Evolutionary conservation across 2,329 filamentous ascomycete species (phyloP).

Genomic region (Nemania serpens): DNA sequence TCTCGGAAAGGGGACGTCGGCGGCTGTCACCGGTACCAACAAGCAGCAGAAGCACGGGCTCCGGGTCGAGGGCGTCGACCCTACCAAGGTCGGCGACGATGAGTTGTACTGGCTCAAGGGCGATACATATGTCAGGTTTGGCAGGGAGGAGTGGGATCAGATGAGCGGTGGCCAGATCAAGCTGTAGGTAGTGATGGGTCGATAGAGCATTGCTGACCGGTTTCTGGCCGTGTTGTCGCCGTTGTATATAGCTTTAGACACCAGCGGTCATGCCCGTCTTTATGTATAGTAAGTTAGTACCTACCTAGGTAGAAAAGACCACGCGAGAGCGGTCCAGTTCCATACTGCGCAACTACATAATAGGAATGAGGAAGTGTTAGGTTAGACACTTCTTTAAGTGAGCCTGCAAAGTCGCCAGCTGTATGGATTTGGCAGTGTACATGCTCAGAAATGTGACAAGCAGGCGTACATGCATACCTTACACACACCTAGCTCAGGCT

Average conservation of each 20-base stretch:
- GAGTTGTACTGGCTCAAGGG: slow-evolving; percentile 68
- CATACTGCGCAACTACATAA: no score
- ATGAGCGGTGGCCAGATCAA: slow-evolving; percentile 72
- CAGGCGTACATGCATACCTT: no score
- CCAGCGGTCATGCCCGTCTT: no score
- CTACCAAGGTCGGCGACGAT: slow-evolving; percentile 55
- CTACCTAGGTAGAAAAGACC: no score
- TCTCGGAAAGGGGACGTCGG: slow-evolving; percentile 59
- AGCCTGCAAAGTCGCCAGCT: no score
- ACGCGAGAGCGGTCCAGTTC: no score
- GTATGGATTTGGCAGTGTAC: no score
- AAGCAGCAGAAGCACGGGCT: slow-evolving; percentile 84
- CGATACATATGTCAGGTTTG: slow-evolving; percentile 71
- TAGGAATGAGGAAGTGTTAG: no score
- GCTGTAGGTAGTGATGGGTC: slow-evolving; percentile 58
- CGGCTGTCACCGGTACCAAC: slow-evolving; percentile 78
- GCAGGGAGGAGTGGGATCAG: slow-evolving; percentile 67
- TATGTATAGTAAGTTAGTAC: no score
- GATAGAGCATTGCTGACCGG: background rate
- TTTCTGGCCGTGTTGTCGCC: background rate
- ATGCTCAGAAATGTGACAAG: no score
- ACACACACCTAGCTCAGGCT: no score
- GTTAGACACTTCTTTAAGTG: no score
- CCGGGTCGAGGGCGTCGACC: slow-evolving; percentile 75
- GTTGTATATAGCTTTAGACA: background rate